Evolutionary conservation across 495 filamentous ascomycete genomes (phyloP).

Genomic region (Chaetomidium leptoderma): DNA sequence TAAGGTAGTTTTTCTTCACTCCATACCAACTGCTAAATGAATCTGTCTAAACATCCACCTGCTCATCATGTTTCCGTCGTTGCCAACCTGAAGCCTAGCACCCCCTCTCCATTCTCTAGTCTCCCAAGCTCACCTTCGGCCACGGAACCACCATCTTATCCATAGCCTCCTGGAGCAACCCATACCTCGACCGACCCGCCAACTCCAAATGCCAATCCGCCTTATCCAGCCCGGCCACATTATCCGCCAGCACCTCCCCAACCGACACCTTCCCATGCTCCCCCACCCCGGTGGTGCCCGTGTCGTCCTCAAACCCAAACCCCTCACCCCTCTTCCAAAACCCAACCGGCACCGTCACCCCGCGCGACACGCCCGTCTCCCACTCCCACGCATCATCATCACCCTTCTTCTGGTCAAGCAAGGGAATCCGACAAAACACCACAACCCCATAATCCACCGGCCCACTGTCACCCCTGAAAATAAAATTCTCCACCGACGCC

Average conservation of each 20-base stretch:
- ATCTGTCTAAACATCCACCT: too few relatives aligned
- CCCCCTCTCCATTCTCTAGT: too few relatives aligned
- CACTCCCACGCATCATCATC: constrained; percentile 5
- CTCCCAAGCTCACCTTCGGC: too few relatives aligned
- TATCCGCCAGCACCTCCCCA: constrained; percentile 11
- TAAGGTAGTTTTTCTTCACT: too few relatives aligned
- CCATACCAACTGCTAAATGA: too few relatives aligned
- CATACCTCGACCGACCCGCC: constrained; percentile 21
- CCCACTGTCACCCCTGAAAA: not conserved
- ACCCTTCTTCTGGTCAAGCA: not conserved
- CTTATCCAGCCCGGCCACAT: constrained; percentile 17
- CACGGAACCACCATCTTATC: constrained; percentile 17
- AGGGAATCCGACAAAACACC: constrained; percentile 11
- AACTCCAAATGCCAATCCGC: constrained; percentile 22
- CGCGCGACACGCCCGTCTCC: constrained; percentile 7
- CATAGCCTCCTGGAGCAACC: constrained; percentile 20
- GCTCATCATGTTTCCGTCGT: too few relatives aligned
- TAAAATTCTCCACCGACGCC: constrained; percentile 22
- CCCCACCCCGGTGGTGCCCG: not conserved
- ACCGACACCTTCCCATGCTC: constrained; percentile 19
- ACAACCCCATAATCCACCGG: constrained; percentile 23
- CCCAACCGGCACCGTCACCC: constrained; percentile 17
- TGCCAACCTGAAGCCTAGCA: too few relatives aligned
- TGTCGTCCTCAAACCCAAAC: constrained; percentile 20
- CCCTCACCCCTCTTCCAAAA: constrained; percentile 11